Evolutionary conservation across 768 basidiomycete genomes (phyloP).

Genomic region (Amanita rimosa): DNA sequence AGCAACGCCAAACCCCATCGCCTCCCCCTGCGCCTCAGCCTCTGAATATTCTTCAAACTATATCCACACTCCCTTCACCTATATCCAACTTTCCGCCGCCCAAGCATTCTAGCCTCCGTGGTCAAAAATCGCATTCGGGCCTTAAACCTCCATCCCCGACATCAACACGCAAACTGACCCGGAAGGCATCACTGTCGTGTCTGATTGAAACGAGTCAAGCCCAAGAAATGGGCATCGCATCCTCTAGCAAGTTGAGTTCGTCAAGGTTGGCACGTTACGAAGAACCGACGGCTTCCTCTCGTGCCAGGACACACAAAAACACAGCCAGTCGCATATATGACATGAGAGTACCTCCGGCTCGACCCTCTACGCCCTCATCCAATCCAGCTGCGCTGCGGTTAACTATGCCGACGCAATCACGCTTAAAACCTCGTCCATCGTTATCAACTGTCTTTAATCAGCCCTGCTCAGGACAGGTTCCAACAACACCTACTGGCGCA

Average conservation of each 20-base stretch:
- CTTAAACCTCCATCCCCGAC: slow-evolving; percentile 70
- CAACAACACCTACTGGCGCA: slow-evolving; percentile 47
- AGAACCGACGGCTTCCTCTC: slow-evolving; percentile 71
- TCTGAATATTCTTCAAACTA: slow-evolving; percentile 49
- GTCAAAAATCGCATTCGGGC: slow-evolving; percentile 77
- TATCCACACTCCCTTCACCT: slow-evolving; percentile 36
- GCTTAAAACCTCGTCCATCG: slow-evolving; percentile 63
- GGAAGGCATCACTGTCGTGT: slow-evolving; percentile 74
- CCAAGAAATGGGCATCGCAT: slow-evolving; percentile 46
- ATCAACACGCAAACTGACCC: slow-evolving; percentile 49
- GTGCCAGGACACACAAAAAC: slow-evolving; percentile 59
- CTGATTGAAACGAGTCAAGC: slow-evolving; percentile 50
- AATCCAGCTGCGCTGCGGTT: slow-evolving; percentile 69
- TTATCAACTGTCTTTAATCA: slow-evolving; percentile 68
- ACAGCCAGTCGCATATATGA: slow-evolving; percentile 60
- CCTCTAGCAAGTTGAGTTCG: slow-evolving; percentile 21
- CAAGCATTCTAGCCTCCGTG: slow-evolving; percentile 67
- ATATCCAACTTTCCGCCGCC: slow-evolving; percentile 44
- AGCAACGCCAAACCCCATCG: slow-evolving; percentile 57
- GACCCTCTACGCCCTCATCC: slow-evolving; percentile 71
- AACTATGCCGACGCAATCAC: slow-evolving; percentile 79
- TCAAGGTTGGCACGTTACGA: slow-evolving; percentile 52
- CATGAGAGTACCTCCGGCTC: slow-evolving; percentile 61
- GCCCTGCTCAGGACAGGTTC: slow-evolving; percentile 26
- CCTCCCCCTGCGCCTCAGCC: slow-evolving; percentile 52